Conservation (phyloP, 1,284 basidiomycete genomes). For the Cystobasidiaceae sp. region DNA sequence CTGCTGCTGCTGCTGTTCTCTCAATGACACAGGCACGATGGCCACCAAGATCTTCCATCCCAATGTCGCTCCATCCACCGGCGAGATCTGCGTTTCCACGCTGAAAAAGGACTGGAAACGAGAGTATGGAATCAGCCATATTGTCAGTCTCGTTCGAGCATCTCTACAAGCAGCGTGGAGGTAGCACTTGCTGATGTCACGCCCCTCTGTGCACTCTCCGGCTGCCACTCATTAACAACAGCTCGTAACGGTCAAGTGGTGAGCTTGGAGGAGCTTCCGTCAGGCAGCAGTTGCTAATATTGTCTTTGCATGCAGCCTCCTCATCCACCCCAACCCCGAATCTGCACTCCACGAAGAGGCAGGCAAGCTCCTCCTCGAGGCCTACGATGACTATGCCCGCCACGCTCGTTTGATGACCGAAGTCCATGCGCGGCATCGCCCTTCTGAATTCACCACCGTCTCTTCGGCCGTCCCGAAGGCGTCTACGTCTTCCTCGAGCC, state of each 20-base stretch:
- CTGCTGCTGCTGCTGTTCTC: constrained; percentile 12
- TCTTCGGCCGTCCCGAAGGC: neutral
- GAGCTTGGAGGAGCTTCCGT: neutral
- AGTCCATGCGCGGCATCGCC: constrained; percentile 60
- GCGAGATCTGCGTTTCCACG: constrained; percentile 96
- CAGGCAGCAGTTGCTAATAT: neutral
- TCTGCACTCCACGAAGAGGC: constrained; percentile 92
- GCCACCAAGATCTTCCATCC: constrained; percentile 93
- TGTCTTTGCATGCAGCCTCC: constrained; percentile 53
- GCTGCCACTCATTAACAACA: neutral
- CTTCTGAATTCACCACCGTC: constrained; percentile 26
- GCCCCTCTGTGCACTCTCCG: neutral
- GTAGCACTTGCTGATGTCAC: neutral
- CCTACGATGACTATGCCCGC: constrained; percentile 72
- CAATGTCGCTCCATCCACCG: constrained; percentile 67
- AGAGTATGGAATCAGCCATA: constrained; percentile 82
- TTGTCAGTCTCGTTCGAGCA: constrained; percentile 50
- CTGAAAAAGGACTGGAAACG: constrained; percentile 95
- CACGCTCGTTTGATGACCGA: constrained; percentile 75
- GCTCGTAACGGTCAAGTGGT: constrained; percentile 35
- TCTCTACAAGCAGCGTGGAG: neutral
- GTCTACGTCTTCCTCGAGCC: too few relatives aligned
- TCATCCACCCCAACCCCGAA: constrained; percentile 94
- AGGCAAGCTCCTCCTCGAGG: constrained; percentile 80
- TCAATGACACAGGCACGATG: constrained; percentile 63